Conservation (phyloP, 225 moss, liverwort and hornwort species). For the Neckera pumila region DNA sequence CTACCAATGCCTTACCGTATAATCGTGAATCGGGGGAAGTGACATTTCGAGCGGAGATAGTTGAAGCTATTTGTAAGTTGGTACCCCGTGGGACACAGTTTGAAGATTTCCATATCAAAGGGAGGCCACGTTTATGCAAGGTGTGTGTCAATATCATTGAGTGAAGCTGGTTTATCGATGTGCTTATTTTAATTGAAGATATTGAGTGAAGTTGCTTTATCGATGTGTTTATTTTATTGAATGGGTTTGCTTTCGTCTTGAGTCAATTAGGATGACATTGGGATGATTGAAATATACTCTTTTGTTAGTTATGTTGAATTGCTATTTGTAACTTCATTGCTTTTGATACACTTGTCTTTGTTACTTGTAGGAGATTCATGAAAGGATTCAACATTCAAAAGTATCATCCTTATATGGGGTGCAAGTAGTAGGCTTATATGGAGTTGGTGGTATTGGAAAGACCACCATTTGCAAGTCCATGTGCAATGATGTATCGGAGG, state of each 20-base stretch:
- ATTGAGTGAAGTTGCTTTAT: too few species aligned
- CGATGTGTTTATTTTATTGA: too few species aligned
- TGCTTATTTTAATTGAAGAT: too few species aligned
- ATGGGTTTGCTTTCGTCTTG: too few species aligned
- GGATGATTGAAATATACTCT: background rate
- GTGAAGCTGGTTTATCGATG: too few species aligned
- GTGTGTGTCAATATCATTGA: background rate
- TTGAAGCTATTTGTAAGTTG: background rate
- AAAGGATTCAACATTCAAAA: background rate
- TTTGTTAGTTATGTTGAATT: background rate
- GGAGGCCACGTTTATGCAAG: slow-evolving; percentile 1
- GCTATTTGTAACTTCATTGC: too few species aligned
- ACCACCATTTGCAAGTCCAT: too few species aligned
- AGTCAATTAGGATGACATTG: background rate
- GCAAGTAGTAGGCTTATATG: too few species aligned
- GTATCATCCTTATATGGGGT: too few species aligned
- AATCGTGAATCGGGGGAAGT: background rate
- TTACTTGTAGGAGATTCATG: background rate
- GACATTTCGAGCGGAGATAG: background rate
- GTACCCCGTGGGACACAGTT: background rate
- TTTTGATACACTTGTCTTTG: background rate
- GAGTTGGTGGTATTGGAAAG: too few species aligned
- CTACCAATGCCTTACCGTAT: background rate
- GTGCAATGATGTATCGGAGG: too few species aligned
- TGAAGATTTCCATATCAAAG: slow-evolving; percentile 12